phyloP scores from a whole-genome alignment of 2,329 filamentous ascomycete species.

The Colletotrichum sp. region DNA sequence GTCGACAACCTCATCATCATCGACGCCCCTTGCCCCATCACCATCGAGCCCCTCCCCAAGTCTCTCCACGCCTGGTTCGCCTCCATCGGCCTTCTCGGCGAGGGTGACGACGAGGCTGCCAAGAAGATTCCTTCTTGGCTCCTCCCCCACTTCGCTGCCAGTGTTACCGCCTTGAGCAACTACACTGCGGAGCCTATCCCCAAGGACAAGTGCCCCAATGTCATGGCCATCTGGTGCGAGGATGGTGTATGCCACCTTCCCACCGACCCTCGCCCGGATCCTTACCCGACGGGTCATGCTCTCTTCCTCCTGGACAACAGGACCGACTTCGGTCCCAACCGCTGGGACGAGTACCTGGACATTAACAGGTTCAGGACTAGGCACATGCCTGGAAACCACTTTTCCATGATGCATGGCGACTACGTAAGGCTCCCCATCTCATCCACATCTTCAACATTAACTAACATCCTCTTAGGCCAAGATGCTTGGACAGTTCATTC shows the following conservation, averaged over 20 bases:
- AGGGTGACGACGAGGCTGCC: constrained; percentile 49
- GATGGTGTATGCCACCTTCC: constrained; percentile 75
- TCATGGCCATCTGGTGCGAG: constrained; percentile 73
- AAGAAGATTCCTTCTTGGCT: constrained; percentile 74
- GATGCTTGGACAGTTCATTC: constrained; percentile 37
- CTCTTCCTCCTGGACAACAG: constrained; percentile 77
- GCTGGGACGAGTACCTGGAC: constrained; percentile 72
- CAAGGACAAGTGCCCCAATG: constrained; percentile 62
- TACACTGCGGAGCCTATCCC: constrained; percentile 72
- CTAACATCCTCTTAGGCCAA: constrained; percentile 36
- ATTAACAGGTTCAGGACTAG: constrained; percentile 65
- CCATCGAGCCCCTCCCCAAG: constrained; percentile 69
- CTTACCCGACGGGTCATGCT: constrained; percentile 63
- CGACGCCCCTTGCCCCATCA: constrained; percentile 70
- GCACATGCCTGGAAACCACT: constrained; percentile 76
- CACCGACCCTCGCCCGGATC: constrained; percentile 68
- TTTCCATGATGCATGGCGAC: constrained; percentile 76
- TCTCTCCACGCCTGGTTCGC: constrained; percentile 76
- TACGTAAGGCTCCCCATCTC: constrained; percentile 31
- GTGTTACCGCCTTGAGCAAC: constrained; percentile 70
- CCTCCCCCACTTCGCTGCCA: constrained; percentile 73
- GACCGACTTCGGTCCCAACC: constrained; percentile 72
- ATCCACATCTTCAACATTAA: not conserved
- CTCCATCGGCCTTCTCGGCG: constrained; percentile 73
- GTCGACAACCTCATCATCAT: constrained; percentile 69